These are phyloP conservation scores for Plasmodiophora brassicae DNA, from an alignment of 208 protist species.

Conservation along the genomic window DNA sequence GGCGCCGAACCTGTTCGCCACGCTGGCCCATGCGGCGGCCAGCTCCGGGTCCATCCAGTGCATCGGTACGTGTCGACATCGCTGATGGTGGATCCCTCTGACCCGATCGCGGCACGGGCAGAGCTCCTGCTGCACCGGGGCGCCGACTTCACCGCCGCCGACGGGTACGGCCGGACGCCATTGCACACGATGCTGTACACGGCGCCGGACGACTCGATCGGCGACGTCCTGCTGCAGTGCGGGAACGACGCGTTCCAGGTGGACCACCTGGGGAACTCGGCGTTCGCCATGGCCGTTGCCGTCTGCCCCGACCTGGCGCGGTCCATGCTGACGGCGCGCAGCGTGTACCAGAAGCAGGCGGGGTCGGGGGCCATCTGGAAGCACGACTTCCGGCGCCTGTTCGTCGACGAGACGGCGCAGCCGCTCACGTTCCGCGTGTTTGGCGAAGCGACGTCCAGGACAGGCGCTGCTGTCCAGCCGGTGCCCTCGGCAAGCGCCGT, in stretches of 20 bases:
- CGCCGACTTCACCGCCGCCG: neutral
- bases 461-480: too few species aligned
- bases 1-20: neutral
- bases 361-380: neutral
- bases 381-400: neutral
- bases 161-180: neutral
- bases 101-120: too few species aligned
- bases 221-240: neutral
- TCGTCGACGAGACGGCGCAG: neutral
- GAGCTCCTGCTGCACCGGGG: neutral
- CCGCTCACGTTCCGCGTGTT: neutral
- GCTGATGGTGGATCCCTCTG: too few species aligned
- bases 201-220: neutral
- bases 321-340: neutral
- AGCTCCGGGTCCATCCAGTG: neutral
- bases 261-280: neutral
- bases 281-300: neutral
- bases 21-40: neutral
- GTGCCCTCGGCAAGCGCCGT: too few species aligned
- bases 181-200: neutral
- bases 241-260: neutral
- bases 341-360: neutral
- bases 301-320: neutral
- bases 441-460: too few species aligned
- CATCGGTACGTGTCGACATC: too few species aligned